Conservation (phyloP, 2,329 filamentous ascomycete species). For the Onygena corvina region DNA sequence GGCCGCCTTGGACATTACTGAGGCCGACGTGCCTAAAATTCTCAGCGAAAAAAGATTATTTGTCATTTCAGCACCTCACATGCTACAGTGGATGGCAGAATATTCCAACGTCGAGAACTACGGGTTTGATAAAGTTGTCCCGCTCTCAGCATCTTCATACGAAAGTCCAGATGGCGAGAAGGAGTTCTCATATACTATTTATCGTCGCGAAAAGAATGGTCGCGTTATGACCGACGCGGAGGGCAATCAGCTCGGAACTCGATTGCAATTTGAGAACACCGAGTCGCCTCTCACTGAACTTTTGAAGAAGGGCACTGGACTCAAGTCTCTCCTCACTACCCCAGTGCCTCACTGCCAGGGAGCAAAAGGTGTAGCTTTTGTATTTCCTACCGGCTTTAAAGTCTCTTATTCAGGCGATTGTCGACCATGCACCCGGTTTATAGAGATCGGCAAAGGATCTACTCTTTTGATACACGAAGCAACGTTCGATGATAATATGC, state of each 20-base stretch:
- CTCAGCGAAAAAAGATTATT: constrained; percentile 40
- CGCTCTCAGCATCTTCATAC: constrained; percentile 33
- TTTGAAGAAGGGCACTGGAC: constrained; percentile 44
- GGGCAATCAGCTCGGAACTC: constrained; percentile 16
- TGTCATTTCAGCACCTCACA: constrained; percentile 57
- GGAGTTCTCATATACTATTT: constrained; percentile 8
- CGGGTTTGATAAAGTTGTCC: constrained; percentile 49
- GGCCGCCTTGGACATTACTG: constrained; percentile 30
- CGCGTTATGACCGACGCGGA: background rate
- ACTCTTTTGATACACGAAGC: constrained; percentile 90
- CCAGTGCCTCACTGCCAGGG: constrained; percentile 67
- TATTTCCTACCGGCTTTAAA: constrained; percentile 69
- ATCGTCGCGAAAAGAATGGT: constrained; percentile 10
- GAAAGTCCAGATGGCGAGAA: constrained; percentile 20
- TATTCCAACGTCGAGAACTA: constrained; percentile 67
- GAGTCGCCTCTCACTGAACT: constrained; percentile 24
- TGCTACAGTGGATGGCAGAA: constrained; percentile 67
- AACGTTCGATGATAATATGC: constrained; percentile 81
- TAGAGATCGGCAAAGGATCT: constrained; percentile 55
- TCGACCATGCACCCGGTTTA: constrained; percentile 61
- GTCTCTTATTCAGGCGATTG: constrained; percentile 92
- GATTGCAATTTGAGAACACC: constrained; percentile 21
- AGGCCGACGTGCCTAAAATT: constrained; percentile 27
- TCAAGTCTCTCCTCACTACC: constrained; percentile 55
- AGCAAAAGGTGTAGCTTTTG: constrained; percentile 63